These are phyloP conservation scores for Metrosideros polymorpha DNA, from an alignment of 441 rosid species.

Conservation along the genomic window DNA sequence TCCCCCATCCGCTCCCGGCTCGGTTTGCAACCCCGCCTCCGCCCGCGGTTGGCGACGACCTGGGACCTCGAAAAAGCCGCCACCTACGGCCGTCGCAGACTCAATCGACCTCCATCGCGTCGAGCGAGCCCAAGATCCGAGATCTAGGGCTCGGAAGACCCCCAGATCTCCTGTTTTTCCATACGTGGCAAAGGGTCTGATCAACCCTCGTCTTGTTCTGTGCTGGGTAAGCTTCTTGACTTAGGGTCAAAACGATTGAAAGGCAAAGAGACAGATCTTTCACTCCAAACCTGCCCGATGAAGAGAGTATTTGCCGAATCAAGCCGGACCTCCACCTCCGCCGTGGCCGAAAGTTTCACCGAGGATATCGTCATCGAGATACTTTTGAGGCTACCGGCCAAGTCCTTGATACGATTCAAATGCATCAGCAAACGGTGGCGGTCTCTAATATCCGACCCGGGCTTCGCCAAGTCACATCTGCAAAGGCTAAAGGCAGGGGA, in stretches of 20 bases:
- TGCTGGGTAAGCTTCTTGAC: neutral
- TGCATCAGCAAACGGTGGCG: neutral
- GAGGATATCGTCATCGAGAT: neutral
- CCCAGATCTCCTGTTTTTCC: neutral
- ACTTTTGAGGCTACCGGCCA: neutral
- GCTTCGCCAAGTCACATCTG: neutral
- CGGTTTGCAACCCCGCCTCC: too few species aligned
- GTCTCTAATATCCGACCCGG: neutral
- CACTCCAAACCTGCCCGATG: neutral
- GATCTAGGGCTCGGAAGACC: neutral
- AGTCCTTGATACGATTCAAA: neutral
- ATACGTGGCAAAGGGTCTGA: too few species aligned
- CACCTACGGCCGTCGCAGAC: too few species aligned
- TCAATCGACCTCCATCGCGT: too few species aligned
- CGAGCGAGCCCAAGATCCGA: too few species aligned
- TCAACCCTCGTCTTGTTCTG: neutral
- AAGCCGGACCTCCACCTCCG: neutral
- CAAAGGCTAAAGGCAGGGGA: neutral
- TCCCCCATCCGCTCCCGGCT: too few species aligned
- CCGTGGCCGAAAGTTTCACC: neutral
- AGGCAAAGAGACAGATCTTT: neutral
- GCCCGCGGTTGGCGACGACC: too few species aligned
- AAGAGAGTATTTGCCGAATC: neutral
- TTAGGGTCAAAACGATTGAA: neutral
- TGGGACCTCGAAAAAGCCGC: too few species aligned